Conservation (phyloP, 2,329 filamentous ascomycete species). For the Fonsecaea multimorphosa region DNA sequence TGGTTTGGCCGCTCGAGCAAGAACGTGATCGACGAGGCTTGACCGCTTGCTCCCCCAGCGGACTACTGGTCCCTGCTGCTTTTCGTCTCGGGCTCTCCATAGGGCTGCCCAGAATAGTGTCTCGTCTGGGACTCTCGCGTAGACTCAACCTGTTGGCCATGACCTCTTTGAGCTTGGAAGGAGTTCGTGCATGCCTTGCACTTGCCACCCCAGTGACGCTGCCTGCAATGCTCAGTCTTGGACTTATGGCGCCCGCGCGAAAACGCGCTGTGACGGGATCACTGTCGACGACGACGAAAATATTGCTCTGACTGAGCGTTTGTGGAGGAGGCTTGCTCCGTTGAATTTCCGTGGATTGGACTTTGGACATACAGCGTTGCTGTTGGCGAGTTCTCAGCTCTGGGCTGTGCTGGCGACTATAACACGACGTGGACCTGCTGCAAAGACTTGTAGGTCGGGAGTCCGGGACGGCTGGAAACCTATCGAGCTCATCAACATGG, state of each 20-base stretch:
- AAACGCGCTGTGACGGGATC: slow-evolving; percentile 36
- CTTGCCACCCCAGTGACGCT: slow-evolving; percentile 10
- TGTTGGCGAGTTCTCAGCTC: slow-evolving; percentile 5
- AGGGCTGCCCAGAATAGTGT: slow-evolving; percentile 10
- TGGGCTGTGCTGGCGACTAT: slow-evolving; percentile 12
- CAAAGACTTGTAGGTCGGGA: slow-evolving; percentile 21
- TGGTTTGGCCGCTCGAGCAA: slow-evolving; percentile 7
- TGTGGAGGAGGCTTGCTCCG: slow-evolving; percentile 8
- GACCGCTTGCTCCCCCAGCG: neutral
- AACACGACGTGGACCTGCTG: slow-evolving; percentile 8
- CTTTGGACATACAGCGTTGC: slow-evolving; percentile 23
- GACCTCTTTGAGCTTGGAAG: slow-evolving; percentile 28
- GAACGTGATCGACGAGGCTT: slow-evolving; percentile 5
- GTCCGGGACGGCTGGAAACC: slow-evolving; percentile 32
- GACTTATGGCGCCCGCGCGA: slow-evolving; percentile 36
- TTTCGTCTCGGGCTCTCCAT: slow-evolving; percentile 5
- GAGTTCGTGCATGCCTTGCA: slow-evolving; percentile 14
- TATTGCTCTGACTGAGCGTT: slow-evolving; percentile 33
- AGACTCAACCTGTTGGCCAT: slow-evolving; percentile 17
- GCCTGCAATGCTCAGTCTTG: slow-evolving; percentile 25
- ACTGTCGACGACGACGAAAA: slow-evolving; percentile 36
- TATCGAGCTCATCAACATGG: slow-evolving; percentile 31
- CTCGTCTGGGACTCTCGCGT: slow-evolving; percentile 3
- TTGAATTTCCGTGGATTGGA: neutral
- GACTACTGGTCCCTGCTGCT: neutral